phyloP scores from a whole-genome alignment of 768 basidiomycete species.

The Boletellus ananiceps region DNA sequence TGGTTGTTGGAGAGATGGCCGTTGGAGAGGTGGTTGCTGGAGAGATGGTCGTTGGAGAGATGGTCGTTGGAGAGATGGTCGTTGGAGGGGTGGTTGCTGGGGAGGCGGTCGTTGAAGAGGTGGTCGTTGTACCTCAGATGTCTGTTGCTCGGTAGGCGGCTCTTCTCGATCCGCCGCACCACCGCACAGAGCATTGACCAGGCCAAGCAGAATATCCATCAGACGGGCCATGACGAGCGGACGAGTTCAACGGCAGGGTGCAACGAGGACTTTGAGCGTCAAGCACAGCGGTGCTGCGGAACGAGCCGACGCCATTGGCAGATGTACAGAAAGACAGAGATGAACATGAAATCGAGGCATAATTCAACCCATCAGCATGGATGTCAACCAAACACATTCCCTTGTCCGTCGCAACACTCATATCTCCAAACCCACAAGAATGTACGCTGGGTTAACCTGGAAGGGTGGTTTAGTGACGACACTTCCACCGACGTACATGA shows the following conservation, averaged over 20 bases:
- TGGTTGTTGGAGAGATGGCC: too few relatives aligned
- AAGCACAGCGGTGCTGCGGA: background rate
- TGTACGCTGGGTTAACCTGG: constrained; percentile 68
- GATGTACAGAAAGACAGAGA: constrained; percentile 9
- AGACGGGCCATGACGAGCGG: constrained; percentile 19
- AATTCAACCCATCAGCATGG: constrained; percentile 24
- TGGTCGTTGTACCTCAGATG: constrained; percentile 9
- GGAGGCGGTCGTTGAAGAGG: constrained; percentile 1
- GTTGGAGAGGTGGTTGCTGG: too few relatives aligned
- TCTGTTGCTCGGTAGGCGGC: constrained; percentile 4
- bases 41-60: too few relatives aligned
- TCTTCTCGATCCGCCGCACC: constrained; percentile 13
- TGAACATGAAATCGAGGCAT: background rate
- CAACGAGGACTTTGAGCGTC: too few relatives aligned
- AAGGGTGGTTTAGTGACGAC: constrained; percentile 81
- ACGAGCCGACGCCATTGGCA: background rate
- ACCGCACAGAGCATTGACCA: constrained; percentile 24
- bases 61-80: constrained; percentile 11
- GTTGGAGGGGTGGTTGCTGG: background rate
- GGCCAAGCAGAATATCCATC: constrained; percentile 23
- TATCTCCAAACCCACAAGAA: constrained; percentile 85
- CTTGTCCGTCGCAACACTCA: constrained; percentile 32
- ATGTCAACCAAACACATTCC: constrained; percentile 23
- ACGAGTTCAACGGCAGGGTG: too few relatives aligned
- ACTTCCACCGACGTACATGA: constrained; percentile 89